Percentiles rank a stretch among this genome's conserved stretches.
phyloP scores from a whole-genome alignment of 176 grass and related monocot genomes.

The Cenchrus purpureus region DNA sequence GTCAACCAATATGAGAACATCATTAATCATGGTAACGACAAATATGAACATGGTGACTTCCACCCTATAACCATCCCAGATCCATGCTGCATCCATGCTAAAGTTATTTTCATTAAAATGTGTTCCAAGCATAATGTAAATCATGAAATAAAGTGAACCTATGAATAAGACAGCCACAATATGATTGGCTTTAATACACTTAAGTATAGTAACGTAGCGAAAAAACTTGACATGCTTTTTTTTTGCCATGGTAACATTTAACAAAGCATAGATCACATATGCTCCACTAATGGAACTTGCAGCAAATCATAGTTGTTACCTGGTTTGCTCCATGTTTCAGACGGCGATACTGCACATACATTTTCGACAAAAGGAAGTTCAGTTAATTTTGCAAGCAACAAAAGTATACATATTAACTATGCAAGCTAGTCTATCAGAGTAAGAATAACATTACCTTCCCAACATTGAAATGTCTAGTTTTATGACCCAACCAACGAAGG shows the following conservation, averaged over 20 bases:
- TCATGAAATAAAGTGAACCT: slow-evolving; percentile 14
- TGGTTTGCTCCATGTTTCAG: slow-evolving; percentile 97
- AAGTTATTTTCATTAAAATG: background rate
- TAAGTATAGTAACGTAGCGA: background rate
- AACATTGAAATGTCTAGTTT: slow-evolving; percentile 99
- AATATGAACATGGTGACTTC: background rate
- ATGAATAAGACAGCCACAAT: slow-evolving; percentile 3
- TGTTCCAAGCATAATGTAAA: background rate
- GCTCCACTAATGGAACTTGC: slow-evolving; percentile 16
- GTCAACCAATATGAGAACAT: slow-evolving; percentile 10
- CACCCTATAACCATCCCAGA: background rate
- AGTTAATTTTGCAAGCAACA: slow-evolving; percentile 35
- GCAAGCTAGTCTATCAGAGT: slow-evolving; percentile 22
- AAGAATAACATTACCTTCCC: slow-evolving; percentile 81
- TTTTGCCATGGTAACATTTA: slow-evolving; percentile 27
- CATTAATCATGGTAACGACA: slow-evolving; percentile 2
- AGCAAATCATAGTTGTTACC: slow-evolving; percentile 51
- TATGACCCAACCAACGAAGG: slow-evolving; percentile 95
- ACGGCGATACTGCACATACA: slow-evolving; percentile 84
- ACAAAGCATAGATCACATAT: slow-evolving; percentile 2
- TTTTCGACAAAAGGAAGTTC: slow-evolving; percentile 41
- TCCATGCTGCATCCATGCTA: background rate
- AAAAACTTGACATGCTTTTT: slow-evolving; percentile 26
- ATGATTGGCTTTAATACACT: slow-evolving; percentile 4
- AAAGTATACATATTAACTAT: slow-evolving; percentile 28